These are phyloP conservation scores for Chrysoporthe puriensis DNA, from an alignment of 2,329 filamentous ascomycete species.

Conservation along the genomic window DNA sequence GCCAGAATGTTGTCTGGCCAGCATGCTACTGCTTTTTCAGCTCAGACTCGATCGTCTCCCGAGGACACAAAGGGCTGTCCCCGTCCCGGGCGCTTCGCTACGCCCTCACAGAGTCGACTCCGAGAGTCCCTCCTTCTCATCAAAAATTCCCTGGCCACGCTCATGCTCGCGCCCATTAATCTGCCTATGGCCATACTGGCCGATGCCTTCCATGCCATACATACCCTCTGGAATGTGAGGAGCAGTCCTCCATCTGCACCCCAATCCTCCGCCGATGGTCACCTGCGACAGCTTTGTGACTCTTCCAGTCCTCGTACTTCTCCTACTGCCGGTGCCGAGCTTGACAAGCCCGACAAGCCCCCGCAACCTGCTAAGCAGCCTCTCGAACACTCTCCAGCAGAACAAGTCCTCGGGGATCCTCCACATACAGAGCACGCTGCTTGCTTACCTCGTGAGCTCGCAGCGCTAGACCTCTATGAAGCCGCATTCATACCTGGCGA, in stretches of 20 bases:
- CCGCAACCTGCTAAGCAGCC: not conserved
- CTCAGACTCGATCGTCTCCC: not conserved
- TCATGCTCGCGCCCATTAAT: not conserved
- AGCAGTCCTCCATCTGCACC: not conserved
- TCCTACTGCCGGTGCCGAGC: not conserved
- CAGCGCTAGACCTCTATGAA: slow-evolving; percentile 6
- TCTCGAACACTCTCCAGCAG: not conserved
- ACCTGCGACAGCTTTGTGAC: not conserved
- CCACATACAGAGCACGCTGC: not conserved
- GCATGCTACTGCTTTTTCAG: not conserved
- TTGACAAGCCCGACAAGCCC: not conserved
- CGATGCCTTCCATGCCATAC: not conserved
- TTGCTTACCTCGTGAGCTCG: not conserved
- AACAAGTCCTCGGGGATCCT: not conserved
- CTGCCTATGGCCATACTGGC: not conserved
- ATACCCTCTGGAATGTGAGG: not conserved
- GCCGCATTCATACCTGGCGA: slow-evolving; percentile 3
- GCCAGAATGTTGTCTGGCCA: too few relatives aligned
- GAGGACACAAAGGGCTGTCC: not conserved
- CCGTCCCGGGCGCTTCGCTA: not conserved
- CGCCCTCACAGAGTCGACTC: not conserved
- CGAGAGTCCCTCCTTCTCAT: not conserved
- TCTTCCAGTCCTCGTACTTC: not conserved
- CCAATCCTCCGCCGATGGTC: not conserved
- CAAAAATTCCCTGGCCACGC: not conserved